Evolutionary conservation across 257 asterid genomes (phyloP).

Genomic region (Ehretia macrophylla): DNA sequence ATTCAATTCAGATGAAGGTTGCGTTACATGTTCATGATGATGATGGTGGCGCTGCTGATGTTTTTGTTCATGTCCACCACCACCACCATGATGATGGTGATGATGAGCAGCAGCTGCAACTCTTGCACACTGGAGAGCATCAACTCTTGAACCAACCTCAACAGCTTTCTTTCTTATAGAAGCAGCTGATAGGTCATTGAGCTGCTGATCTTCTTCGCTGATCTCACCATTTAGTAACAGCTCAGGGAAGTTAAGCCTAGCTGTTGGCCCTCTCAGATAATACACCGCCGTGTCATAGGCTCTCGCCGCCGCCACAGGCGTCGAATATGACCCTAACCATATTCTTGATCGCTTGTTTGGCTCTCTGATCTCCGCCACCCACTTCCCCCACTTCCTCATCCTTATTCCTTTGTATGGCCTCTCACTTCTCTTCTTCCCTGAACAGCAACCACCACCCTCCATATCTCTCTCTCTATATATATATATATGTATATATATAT

Average conservation of each 20-base stretch:
- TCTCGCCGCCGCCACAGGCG: slow-evolving; percentile 86
- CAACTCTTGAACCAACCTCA: slow-evolving; percentile 87
- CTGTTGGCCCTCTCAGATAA: slow-evolving; percentile 74
- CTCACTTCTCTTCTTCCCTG: slow-evolving; percentile 44
- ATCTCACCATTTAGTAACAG: slow-evolving; percentile 18
- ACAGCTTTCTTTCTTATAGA: slow-evolving; percentile 69
- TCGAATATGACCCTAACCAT: slow-evolving; percentile 92
- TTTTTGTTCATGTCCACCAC: slow-evolving; percentile 8
- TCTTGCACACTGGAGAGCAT: slow-evolving; percentile 38
- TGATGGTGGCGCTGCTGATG: background rate
- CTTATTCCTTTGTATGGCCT: slow-evolving; percentile 77
- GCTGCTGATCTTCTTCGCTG: slow-evolving; percentile 19
- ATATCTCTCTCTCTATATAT: background rate
- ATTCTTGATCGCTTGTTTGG: slow-evolving; percentile 89
- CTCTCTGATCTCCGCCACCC: slow-evolving; percentile 97
- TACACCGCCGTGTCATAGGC: slow-evolving; percentile 94
- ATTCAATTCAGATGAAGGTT: slow-evolving; percentile 24
- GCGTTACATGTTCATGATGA: slow-evolving; percentile 18
- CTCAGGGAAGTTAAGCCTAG: slow-evolving; percentile 81
- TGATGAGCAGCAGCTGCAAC: background rate
- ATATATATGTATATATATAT: background rate
- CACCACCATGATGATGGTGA: slow-evolving; percentile 7
- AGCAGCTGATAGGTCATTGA: slow-evolving; percentile 61
- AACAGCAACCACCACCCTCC: slow-evolving; percentile 35
- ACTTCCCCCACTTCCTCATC: slow-evolving; percentile 99